Conservation (phyloP, 2,329 filamentous ascomycete genomes). For the Sordariomycetes sp. region DNA sequence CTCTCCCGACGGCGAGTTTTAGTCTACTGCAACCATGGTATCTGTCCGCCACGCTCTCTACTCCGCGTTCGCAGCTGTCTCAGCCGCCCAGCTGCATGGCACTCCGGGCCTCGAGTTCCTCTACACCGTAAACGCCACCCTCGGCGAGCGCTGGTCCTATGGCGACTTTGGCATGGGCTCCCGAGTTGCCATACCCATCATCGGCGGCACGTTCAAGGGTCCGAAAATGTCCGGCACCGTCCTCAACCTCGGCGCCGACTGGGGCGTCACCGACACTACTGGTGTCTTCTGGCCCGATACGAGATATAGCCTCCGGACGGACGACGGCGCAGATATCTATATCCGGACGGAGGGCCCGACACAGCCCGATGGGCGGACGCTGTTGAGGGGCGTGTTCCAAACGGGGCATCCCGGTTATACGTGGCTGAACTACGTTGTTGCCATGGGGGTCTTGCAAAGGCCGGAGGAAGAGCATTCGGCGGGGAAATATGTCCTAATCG, state of each 20-base stretch:
- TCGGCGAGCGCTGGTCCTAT: slow-evolving; percentile 8
- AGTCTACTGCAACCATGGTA: neutral
- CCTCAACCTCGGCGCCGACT: slow-evolving; percentile 18
- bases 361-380: slow-evolving; percentile 15
- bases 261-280: slow-evolving; percentile 19
- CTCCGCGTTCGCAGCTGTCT: neutral
- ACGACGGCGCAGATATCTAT: slow-evolving; percentile 21
- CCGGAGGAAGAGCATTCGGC: neutral
- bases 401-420: slow-evolving; percentile 18
- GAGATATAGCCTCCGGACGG: slow-evolving; percentile 22
- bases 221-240: slow-evolving; percentile 18
- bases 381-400: slow-evolving; percentile 16
- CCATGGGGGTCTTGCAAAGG: slow-evolving; percentile 7
- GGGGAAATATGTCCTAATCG: slow-evolving; percentile 1
- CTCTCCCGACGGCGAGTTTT: neutral
- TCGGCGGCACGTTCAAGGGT: slow-evolving; percentile 20
- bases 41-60: neutral
- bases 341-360: slow-evolving; percentile 21
- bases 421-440: slow-evolving; percentile 22
- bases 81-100: neutral
- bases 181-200: slow-evolving; percentile 19
- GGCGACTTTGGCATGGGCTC: slow-evolving; percentile 19
- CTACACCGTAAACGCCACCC: slow-evolving; percentile 2
- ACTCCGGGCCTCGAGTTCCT: slow-evolving; percentile 3
- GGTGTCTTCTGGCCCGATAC: slow-evolving; percentile 23